phyloP scores from a whole-genome alignment of 2,329 filamentous ascomycete species.

The Ceratocystis huliohia region DNA sequence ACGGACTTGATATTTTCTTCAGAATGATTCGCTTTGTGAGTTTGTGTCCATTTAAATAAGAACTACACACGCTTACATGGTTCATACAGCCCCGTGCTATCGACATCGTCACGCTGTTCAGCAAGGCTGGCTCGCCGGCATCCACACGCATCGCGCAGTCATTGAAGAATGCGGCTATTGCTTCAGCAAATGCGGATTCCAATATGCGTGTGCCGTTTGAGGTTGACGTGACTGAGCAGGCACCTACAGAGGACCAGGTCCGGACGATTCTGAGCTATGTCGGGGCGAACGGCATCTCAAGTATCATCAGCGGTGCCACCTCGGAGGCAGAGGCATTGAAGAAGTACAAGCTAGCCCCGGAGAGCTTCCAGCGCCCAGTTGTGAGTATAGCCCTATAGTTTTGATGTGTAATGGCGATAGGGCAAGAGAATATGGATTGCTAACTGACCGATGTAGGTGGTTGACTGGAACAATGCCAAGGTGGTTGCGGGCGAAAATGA shows the following conservation, averaged over 20 bases:
- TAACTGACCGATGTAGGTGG: conserved; percentile 36
- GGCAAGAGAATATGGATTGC: conserved; percentile 1
- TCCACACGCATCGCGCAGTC: conserved; percentile 62
- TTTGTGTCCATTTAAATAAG: conserved; percentile 15
- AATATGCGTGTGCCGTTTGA: conserved; percentile 59
- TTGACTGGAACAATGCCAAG: conserved; percentile 89
- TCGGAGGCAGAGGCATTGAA: conserved; percentile 66
- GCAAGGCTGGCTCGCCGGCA: conserved; percentile 61
- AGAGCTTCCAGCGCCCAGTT: conserved; percentile 62
- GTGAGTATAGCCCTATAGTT: conserved; percentile 38
- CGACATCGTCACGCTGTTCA: conserved; percentile 93
- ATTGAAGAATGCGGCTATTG: conserved; percentile 56
- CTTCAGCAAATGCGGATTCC: conserved; percentile 28
- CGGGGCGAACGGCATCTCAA: conserved; percentile 45
- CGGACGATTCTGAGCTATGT: conserved; percentile 75
- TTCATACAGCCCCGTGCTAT: conserved; percentile 55
- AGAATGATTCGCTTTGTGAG: conserved; percentile 39
- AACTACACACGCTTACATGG: neutral
- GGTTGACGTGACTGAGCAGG: conserved; percentile 66
- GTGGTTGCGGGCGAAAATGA: conserved; percentile 66
- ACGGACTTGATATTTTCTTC: conserved; percentile 9
- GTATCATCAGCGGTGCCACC: conserved; percentile 59
- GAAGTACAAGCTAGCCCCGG: conserved; percentile 57
- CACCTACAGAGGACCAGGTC: conserved; percentile 72
- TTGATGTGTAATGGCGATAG: neutral